Evolutionary conservation across 1,139 yeast genomes (phyloP).

Genomic region (Magnusiomyces fungicola): DNA sequence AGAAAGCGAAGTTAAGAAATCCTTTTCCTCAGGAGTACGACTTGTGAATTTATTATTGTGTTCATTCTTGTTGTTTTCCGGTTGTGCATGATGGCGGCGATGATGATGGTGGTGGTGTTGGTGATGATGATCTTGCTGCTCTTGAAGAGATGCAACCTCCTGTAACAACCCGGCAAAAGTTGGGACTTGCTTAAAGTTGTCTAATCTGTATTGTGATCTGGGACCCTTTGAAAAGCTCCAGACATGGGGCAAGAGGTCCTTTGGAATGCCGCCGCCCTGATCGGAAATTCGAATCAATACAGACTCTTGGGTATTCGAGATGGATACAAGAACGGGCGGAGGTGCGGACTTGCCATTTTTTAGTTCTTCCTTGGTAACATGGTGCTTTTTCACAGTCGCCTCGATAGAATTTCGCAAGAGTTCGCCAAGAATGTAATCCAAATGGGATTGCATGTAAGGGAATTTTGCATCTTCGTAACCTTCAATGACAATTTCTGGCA

Average conservation of each 20-base stretch:
- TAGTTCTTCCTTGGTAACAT: conserved; percentile 17
- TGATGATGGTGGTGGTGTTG: not conserved
- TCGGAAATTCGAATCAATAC: conserved; percentile 77
- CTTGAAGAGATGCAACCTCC: conserved; percentile 18
- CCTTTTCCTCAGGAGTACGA: not conserved
- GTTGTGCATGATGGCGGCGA: not conserved
- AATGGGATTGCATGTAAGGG: conserved; percentile 79
- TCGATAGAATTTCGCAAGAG: conserved; percentile 76
- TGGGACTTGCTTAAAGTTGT: conserved; percentile 32
- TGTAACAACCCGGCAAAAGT: conserved; percentile 35
- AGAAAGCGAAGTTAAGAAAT: conserved; percentile 36
- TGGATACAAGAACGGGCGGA: conserved; percentile 66
- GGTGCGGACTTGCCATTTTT: conserved; percentile 33
- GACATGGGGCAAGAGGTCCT: conserved; percentile 49
- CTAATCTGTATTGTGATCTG: conserved; percentile 25
- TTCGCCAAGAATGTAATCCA: conserved; percentile 81
- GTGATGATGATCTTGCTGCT: not conserved
- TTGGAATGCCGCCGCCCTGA: conserved; percentile 78
- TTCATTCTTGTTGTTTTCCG: not conserved
- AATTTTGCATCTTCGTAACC: conserved; percentile 55
- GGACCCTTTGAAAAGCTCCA: conserved; percentile 63
- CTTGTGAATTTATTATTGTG: not conserved
- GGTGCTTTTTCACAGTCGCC: conserved; percentile 53
- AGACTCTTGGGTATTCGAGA: conserved; percentile 57
- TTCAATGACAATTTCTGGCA: conserved; percentile 71